Conservation (phyloP, 2,329 filamentous ascomycete genomes). For the Curvularia spicifera region DNA sequence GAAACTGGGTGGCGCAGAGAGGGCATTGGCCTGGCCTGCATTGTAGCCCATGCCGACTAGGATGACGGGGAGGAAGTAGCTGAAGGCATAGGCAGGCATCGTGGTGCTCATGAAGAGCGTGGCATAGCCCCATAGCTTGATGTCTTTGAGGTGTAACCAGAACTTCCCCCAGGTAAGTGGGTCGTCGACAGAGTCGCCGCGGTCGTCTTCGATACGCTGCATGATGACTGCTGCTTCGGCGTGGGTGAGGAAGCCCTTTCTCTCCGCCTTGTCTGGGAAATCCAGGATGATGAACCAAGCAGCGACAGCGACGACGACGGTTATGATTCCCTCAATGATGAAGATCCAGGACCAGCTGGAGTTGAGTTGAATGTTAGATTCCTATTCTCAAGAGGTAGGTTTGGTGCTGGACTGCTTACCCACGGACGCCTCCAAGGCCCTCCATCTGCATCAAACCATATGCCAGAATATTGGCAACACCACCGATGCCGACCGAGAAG, state of each 20-base stretch:
- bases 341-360: slow-evolving; percentile 41
- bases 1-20: slow-evolving; percentile 35
- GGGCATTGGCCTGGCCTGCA: slow-evolving; percentile 24
- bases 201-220: slow-evolving; percentile 34
- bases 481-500: slow-evolving; percentile 35
- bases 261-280: slow-evolving; percentile 37
- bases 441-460: slow-evolving; percentile 41
- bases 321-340: slow-evolving; percentile 37
- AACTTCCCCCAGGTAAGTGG: slow-evolving; percentile 30
- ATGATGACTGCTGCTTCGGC: slow-evolving; percentile 27
- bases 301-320: slow-evolving; percentile 33
- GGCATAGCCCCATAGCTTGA: slow-evolving; percentile 34
- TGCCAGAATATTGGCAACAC: slow-evolving; percentile 37
- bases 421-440: slow-evolving; percentile 28
- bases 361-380: not conserved
- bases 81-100: slow-evolving; percentile 34
- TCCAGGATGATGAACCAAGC: slow-evolving; percentile 38
- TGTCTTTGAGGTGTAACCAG: slow-evolving; percentile 27
- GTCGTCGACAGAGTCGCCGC: slow-evolving; percentile 33
- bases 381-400: not conserved
- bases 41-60: slow-evolving; percentile 35
- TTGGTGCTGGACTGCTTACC: not conserved
- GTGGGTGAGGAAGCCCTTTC: slow-evolving; percentile 30
- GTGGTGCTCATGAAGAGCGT: slow-evolving; percentile 35
- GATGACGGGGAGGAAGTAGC: slow-evolving; percentile 39